Conservation (phyloP, 345 rosid genomes). For the Eutrema yunnanense region DNA sequence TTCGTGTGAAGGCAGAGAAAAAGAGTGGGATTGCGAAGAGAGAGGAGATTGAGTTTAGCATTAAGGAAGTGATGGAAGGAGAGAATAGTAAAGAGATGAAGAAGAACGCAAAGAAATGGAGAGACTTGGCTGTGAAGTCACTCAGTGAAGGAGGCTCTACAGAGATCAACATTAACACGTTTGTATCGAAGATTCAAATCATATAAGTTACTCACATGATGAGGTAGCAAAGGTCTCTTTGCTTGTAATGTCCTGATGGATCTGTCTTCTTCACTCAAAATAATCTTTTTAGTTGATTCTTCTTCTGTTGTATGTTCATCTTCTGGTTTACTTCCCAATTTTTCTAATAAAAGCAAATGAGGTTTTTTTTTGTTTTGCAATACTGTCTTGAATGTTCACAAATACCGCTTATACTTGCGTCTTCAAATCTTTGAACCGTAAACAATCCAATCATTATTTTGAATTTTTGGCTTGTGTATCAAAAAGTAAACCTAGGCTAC, state of each 20-base stretch:
- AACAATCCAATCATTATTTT: neutral
- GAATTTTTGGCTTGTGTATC: neutral
- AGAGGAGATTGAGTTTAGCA: conserved; percentile 44
- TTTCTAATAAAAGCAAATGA: neutral
- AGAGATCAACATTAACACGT: conserved; percentile 36
- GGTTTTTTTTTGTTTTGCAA: neutral
- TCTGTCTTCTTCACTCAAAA: neutral
- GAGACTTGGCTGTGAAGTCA: conserved; percentile 39
- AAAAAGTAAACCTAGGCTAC: neutral
- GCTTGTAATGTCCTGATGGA: neutral
- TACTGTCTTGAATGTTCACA: neutral
- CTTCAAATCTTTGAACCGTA: neutral
- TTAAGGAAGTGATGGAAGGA: conserved; percentile 49
- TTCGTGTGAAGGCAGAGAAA: conserved; percentile 39
- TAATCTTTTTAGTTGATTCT: neutral
- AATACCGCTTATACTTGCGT: neutral
- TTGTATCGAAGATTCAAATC: conserved; percentile 26
- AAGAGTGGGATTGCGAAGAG: conserved; percentile 45
- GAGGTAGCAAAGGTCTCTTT: neutral
- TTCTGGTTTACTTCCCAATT: neutral
- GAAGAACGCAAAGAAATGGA: conserved; percentile 42
- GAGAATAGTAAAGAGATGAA: conserved; percentile 38
- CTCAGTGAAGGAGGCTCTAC: conserved; percentile 49
- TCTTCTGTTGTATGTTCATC: conserved; percentile 4
- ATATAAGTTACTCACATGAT: neutral